phyloP scores from a whole-genome alignment of 768 basidiomycete genomes.

The Russula virescens region DNA sequence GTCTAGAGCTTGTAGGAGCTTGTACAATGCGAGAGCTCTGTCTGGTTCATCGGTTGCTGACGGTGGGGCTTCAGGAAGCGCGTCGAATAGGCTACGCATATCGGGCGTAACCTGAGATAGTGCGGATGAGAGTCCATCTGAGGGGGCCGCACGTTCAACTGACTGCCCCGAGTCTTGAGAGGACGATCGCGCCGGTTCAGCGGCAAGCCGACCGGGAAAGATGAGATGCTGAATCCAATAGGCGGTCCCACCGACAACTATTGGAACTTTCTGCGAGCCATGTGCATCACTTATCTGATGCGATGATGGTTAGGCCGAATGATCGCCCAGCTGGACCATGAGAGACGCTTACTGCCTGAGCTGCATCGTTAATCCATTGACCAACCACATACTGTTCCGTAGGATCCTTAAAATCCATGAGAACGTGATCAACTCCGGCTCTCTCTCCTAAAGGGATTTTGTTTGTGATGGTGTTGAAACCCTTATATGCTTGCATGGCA shows the following conservation, averaged over 20 bases:
- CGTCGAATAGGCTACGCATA: conserved; percentile 45
- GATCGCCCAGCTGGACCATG: neutral
- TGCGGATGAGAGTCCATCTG: conserved; percentile 34
- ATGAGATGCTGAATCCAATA: conserved; percentile 98
- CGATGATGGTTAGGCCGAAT: conserved; percentile 10
- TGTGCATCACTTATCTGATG: conserved; percentile 73
- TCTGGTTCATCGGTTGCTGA: conserved; percentile 51
- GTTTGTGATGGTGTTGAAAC: conserved; percentile 91
- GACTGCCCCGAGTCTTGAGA: neutral
- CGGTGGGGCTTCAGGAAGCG: conserved; percentile 56
- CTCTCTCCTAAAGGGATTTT: conserved; percentile 77
- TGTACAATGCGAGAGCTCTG: conserved; percentile 57
- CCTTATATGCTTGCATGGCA: conserved; percentile 93
- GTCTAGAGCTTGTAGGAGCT: conserved; percentile 64
- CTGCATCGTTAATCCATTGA: conserved; percentile 83
- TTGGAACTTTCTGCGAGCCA: conserved; percentile 58
- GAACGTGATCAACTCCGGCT: conserved; percentile 76
- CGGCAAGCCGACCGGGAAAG: conserved; percentile 69
- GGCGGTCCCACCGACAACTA: conserved; percentile 91
- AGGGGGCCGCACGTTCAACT: conserved; percentile 7
- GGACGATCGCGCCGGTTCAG: conserved; percentile 23
- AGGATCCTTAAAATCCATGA: conserved; percentile 84
- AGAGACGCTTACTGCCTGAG: conserved; percentile 53
- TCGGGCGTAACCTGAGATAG: conserved; percentile 43
- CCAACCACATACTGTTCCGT: conserved; percentile 84